Conservation (phyloP, 1,284 basidiomycete genomes). For the Sanguinoderma infundibulare region DNA sequence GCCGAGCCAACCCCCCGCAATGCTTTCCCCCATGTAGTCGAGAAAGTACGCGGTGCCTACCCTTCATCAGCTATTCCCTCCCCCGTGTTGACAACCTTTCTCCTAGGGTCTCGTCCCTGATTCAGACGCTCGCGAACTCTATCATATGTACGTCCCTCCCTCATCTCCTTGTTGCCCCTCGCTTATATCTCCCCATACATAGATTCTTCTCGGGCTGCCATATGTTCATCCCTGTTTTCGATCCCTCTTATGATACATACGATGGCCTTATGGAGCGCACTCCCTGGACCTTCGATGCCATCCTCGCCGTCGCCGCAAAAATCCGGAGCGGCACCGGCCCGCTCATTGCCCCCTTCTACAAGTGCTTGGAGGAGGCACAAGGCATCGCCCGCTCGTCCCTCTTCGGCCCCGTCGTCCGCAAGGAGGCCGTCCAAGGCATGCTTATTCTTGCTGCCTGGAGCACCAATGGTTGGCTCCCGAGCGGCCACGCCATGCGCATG, state of each 20-base stretch:
- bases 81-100: not conserved
- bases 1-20: constrained; percentile 87
- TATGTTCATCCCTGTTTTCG: constrained; percentile 93
- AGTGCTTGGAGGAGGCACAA: constrained; percentile 91
- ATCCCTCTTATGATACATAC: constrained; percentile 89
- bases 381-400: constrained; percentile 91
- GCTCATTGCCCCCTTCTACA: constrained; percentile 84
- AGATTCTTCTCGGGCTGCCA: constrained; percentile 96
- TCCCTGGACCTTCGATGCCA: constrained; percentile 91
- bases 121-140: constrained; percentile 78
- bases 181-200: constrained; percentile 19
- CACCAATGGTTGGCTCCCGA: constrained; percentile 92
- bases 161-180: not conserved
- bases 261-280: constrained; percentile 88
- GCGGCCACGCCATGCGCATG: constrained; percentile 93
- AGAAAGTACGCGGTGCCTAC: constrained; percentile 58
- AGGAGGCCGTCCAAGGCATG: constrained; percentile 93
- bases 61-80: constrained; percentile 1
- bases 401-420: constrained; percentile 90
- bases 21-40: constrained; percentile 82
- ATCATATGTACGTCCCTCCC: constrained; percentile 65
- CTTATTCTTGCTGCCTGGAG: constrained; percentile 91
- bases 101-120: constrained; percentile 76
- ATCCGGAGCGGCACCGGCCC: constrained; percentile 89
- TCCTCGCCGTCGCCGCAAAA: constrained; percentile 89